Evolutionary conservation across 805 yeast genomes (phyloP).

Genomic region (Myxozyma melibiosi): DNA sequence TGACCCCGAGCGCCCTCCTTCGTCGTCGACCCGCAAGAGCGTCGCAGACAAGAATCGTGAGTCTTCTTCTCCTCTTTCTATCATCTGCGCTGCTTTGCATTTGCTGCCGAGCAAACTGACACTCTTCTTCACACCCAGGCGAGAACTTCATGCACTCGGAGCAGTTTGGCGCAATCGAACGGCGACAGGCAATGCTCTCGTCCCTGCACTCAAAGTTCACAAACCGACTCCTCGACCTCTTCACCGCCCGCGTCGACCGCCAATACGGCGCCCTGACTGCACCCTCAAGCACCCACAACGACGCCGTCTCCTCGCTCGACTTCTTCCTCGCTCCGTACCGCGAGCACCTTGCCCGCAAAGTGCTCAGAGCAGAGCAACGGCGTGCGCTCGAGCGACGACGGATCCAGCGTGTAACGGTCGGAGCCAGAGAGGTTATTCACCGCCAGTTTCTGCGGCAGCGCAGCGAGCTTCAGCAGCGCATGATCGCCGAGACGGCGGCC

Average conservation of each 20-base stretch:
- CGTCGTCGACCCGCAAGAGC: conserved; percentile 1
- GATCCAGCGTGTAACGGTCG: conserved; percentile 1
- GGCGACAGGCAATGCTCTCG: conserved; percentile 2
- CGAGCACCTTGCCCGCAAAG: not conserved
- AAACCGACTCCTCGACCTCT: not conserved
- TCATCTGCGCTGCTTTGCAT: no score
- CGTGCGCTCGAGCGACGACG: not conserved
- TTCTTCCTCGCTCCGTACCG: not conserved
- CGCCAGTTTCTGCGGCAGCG: not conserved
- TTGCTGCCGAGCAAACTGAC: not conserved
- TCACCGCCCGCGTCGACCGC: not conserved
- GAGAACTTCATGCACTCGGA: conserved; percentile 2
- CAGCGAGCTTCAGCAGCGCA: conserved; percentile 4
- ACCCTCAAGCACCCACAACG: not conserved
- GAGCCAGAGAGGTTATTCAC: not conserved
- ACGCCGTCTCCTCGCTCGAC: not conserved
- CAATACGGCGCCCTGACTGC: not conserved
- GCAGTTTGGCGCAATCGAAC: not conserved
- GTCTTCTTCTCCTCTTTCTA: not conserved
- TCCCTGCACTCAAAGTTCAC: not conserved
- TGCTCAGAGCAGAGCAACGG: not conserved
- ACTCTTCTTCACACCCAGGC: not conserved
- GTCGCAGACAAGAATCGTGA: conserved; percentile 4
- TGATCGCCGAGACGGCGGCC: not conserved
- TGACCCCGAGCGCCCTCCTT: not conserved